Evolutionary conservation across 805 yeast genomes (phyloP).

Genomic region (Metschnikowia similis): DNA sequence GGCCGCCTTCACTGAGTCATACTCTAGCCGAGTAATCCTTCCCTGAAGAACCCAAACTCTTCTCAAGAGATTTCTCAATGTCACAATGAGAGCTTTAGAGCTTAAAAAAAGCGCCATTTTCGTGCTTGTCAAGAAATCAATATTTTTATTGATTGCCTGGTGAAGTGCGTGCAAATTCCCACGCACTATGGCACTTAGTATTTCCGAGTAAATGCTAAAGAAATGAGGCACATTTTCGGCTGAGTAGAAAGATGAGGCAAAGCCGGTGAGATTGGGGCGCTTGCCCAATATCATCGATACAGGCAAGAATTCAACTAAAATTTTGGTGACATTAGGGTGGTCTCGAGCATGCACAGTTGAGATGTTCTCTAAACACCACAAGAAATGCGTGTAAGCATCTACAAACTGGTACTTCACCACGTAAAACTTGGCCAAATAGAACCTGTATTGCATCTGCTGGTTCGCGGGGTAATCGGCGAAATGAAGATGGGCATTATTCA

Average conservation of each 20-base stretch:
- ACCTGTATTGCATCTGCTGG: constrained; percentile 51
- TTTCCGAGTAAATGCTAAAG: constrained; percentile 30
- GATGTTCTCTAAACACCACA: constrained; percentile 48
- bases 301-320: constrained; percentile 50
- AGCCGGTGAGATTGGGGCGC: constrained; percentile 33
- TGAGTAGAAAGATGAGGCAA: constrained; percentile 15
- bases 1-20: constrained; percentile 23
- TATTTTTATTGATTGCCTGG: constrained; percentile 23
- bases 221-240: constrained; percentile 17
- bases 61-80: constrained; percentile 43
- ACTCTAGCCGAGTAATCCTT: constrained; percentile 25
- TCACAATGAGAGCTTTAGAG: constrained; percentile 42
- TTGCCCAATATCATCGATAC: constrained; percentile 53
- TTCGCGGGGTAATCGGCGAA: constrained; percentile 36
- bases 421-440: constrained; percentile 51
- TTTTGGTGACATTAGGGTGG: constrained; percentile 33
- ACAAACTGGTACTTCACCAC: constrained; percentile 48
- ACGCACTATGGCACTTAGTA: constrained; percentile 33
- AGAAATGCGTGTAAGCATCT: constrained; percentile 47
- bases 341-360: constrained; percentile 21
- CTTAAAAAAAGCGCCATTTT: constrained; percentile 41
- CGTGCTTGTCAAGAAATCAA: constrained; percentile 34
- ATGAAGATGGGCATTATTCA: constrained; percentile 47
- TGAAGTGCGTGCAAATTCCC: constrained; percentile 42
- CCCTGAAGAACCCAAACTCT: constrained; percentile 27